phyloP scores from a whole-genome alignment of 345 rosid genomes.

The Pelargonium nanum region DNA sequence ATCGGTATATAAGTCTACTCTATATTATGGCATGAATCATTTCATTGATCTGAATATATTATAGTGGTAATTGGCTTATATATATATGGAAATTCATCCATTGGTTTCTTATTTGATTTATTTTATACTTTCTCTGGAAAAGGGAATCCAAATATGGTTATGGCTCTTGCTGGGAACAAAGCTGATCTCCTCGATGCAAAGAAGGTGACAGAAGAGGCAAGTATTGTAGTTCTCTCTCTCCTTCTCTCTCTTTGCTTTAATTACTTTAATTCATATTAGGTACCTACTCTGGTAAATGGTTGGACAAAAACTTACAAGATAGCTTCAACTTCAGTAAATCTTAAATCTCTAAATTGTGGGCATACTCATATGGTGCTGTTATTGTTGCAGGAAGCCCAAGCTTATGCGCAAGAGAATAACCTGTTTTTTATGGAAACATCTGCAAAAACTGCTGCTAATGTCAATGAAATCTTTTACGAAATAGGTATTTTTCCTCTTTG shows the following conservation, averaged over 20 bases:
- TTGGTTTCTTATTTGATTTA: background rate
- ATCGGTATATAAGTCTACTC: background rate
- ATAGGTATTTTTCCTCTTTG: conserved; percentile 38
- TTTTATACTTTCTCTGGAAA: conserved; percentile 6
- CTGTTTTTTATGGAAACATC: conserved; percentile 98
- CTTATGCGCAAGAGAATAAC: conserved; percentile 72
- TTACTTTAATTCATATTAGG: no score
- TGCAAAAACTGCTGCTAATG: conserved; percentile 85
- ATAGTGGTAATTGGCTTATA: background rate
- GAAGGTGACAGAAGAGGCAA: conserved; percentile 71
- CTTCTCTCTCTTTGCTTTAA: no score
- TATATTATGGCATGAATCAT: no score
- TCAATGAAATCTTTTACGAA: conserved; percentile 81
- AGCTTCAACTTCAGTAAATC: no score
- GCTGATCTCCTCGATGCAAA: conserved; percentile 74
- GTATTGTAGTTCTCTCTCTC: conserved; percentile 10
- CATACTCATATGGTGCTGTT: background rate
- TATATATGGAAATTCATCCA: background rate
- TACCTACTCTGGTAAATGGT: no score
- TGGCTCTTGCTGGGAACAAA: conserved; percentile 93
- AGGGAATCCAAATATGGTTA: conserved; percentile 90
- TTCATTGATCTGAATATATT: no score
- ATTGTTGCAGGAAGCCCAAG: conserved; percentile 65
- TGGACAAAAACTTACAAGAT: no score
- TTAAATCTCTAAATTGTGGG: no score